Conservation (phyloP, 139 green algal genomes). For the Tetratostichococcus sp. region DNA sequence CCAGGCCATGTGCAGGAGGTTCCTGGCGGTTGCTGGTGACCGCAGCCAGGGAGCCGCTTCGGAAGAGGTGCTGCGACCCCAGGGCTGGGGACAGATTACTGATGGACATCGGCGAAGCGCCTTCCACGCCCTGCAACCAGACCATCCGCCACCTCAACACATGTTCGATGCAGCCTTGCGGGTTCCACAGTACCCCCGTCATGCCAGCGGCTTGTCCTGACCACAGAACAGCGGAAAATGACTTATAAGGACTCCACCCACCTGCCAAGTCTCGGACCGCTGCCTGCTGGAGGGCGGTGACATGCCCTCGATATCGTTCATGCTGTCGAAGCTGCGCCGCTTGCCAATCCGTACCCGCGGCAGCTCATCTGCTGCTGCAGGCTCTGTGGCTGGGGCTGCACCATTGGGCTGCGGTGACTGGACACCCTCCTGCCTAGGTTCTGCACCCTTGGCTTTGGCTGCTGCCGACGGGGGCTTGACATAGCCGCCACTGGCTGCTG, state of each 20-base stretch:
- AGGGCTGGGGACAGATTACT: background rate
- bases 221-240: no score
- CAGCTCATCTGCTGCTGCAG: background rate
- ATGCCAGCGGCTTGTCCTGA: no score
- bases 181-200: no score
- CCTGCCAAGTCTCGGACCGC: conserved; percentile 1
- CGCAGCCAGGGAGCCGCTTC: background rate
- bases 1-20: no score
- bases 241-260: no score
- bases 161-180: no score
- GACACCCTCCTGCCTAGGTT: no score
- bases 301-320: background rate
- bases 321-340: conserved; percentile 24
- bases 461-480: no score
- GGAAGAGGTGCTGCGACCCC: background rate
- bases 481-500: no score
- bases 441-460: no score
- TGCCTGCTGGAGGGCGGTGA: background rate
- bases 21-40: background rate
- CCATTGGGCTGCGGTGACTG: no score
- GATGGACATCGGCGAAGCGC: background rate
- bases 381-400: background rate
- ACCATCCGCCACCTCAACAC: no score
- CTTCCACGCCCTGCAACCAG: background rate
- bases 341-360: conserved; percentile 3